Evolutionary conservation across 805 yeast genomes (phyloP).

Genomic region (Ascoidea rubescens): DNA sequence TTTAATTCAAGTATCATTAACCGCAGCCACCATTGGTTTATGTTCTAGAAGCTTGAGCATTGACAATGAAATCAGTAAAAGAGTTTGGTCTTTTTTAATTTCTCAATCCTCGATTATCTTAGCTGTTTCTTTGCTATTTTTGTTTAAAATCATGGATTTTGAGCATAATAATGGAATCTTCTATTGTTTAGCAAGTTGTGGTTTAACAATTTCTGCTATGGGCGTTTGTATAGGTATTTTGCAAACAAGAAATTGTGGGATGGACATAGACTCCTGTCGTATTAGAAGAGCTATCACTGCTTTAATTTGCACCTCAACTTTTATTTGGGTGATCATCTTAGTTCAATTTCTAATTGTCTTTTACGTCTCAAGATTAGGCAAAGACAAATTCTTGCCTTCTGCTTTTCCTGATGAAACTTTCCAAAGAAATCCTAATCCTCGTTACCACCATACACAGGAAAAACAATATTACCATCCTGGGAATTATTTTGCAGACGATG

Average conservation of each 20-base stretch:
- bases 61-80: constrained; percentile 16
- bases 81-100: constrained; percentile 24
- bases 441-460: not conserved
- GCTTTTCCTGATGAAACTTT: not conserved
- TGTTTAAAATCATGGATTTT: constrained; percentile 23
- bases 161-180: constrained; percentile 27
- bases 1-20: constrained; percentile 5
- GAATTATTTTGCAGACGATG: not conserved
- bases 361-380: constrained; percentile 22
- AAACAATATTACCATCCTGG: not conserved
- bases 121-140: constrained; percentile 21
- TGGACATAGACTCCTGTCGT: constrained; percentile 14
- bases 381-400: constrained; percentile 3
- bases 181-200: constrained; percentile 22
- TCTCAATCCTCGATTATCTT: constrained; percentile 22
- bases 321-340: constrained; percentile 24
- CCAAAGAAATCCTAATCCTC: not conserved
- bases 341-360: constrained; percentile 25
- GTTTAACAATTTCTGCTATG: constrained; percentile 23
- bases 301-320: constrained; percentile 23
- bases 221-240: constrained; percentile 10
- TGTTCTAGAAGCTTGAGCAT: constrained; percentile 8
- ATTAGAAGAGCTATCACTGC: constrained; percentile 23
- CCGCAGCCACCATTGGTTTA: constrained; percentile 7
- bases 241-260: constrained; percentile 7